A percentile compares a stretch with the other conserved stretches of the same genome.
Conservation (phyloP, 495 filamentous ascomycete genomes). For the Apiosordaria backusii region DNA sequence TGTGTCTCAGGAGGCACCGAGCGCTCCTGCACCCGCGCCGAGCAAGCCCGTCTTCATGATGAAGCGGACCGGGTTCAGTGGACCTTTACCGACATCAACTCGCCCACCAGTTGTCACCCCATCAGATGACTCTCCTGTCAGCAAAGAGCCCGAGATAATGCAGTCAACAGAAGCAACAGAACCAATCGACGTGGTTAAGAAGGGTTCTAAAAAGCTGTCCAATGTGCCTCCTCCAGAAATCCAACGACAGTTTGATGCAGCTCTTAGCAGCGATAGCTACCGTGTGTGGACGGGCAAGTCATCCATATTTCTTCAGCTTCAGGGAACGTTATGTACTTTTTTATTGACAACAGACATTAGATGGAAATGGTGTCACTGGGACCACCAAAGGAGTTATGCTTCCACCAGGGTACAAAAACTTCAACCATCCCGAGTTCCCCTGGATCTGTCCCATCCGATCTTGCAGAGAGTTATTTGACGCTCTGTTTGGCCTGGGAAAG, state of each 20-base stretch:
- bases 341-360: background rate
- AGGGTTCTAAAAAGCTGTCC: background rate
- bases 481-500: slow-evolving; percentile 20
- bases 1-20: background rate
- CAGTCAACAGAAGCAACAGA: background rate
- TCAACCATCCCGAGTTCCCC: slow-evolving; percentile 18
- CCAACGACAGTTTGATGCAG: slow-evolving; percentile 4
- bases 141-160: background rate
- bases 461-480: slow-evolving; percentile 24
- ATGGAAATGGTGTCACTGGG: background rate
- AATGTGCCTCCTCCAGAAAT: background rate
- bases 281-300: slow-evolving; percentile 10
- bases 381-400: slow-evolving; percentile 26
- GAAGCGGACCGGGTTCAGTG: slow-evolving; percentile 19
- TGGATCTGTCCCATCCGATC: slow-evolving; percentile 35
- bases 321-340: too few species aligned
- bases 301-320: background rate
- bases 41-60: slow-evolving; percentile 19
- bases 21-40: background rate
- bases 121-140: background rate
- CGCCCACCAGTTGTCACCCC: background rate
- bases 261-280: slow-evolving; percentile 13
- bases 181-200: background rate
- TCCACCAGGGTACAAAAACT: slow-evolving; percentile 24
- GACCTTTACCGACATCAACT: slow-evolving; percentile 10